phyloP scores from a whole-genome alignment of 331 rosid genomes.

The Malus hybrid region DNA sequence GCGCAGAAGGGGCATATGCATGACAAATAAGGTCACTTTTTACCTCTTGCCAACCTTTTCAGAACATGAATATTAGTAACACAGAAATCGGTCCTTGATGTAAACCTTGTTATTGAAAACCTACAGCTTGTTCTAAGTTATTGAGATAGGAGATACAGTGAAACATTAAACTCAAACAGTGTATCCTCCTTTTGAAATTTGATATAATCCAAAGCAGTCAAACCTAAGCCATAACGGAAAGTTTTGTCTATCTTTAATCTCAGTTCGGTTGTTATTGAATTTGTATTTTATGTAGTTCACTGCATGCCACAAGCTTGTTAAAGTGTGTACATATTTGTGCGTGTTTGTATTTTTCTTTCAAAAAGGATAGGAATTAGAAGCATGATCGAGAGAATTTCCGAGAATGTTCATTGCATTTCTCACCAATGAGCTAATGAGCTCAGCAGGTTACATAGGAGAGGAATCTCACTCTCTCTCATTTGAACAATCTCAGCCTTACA shows the following conservation, averaged over 20 bases:
- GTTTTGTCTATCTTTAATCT: not conserved
- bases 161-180: not conserved
- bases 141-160: not conserved
- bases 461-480: too few relatives aligned
- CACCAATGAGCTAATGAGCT: too few relatives aligned
- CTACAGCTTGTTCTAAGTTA: not conserved
- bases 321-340: too few relatives aligned
- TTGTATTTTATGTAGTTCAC: not conserved
- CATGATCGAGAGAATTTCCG: too few relatives aligned
- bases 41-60: not conserved
- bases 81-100: not conserved
- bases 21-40: not conserved
- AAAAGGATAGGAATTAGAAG: too few relatives aligned
- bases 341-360: too few relatives aligned
- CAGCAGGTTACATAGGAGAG: too few relatives aligned
- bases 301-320: not conserved
- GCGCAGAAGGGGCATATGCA: too few relatives aligned
- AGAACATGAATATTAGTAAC: not conserved
- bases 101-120: not conserved
- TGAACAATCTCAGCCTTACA: too few relatives aligned
- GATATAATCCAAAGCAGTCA: not conserved
- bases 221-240: not conserved
- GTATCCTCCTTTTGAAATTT: not conserved
- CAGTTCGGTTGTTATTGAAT: not conserved
- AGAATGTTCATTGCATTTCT: too few relatives aligned